Base-by-base conservation (phyloP, 495 filamentous ascomycete species). In the Hapsidospora chrysogenum region DNA sequence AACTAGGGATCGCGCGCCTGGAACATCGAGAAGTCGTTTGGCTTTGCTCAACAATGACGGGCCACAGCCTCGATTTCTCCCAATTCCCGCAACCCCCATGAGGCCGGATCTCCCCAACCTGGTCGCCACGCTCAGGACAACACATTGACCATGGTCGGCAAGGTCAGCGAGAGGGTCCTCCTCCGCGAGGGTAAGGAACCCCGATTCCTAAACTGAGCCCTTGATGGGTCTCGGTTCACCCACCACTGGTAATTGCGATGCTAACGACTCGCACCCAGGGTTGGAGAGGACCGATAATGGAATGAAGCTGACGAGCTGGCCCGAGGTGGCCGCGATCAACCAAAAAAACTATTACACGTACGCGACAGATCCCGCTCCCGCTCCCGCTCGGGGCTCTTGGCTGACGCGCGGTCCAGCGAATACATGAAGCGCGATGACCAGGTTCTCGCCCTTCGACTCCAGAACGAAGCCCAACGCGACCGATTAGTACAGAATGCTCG, bases 271-370 rank as follows among this genome's bases (percentile, higher is more conserved):
- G 13, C 13, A 26, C 36, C 7, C 19, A 93, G 89, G 89, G 40
- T 75, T 97, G 29, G 83, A 89, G 56, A 66, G 86, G 43, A 96
- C 92, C 25, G 89, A 97, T 61, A 97, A 97, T 66, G 85, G 86
- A 51, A 85, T 97, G 71, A 85, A 85, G 49, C 71, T 83, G 34
- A 85, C 85, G 17, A 87, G 68, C 56, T 97, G 89, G 89, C 92
- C 89, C 14, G 77, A 85, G 45, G 72, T 94, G 28, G 65, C 67
- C 11, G 78, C 85, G 48, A 97, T 97, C 53, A 97, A 97, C 50
- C 89, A 97, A 50, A 97, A 97, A 58, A 97, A 97, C 56, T 97
- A 97, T 57, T 97, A 97, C 48, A 97, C 89, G 84, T 94, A 36
- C 18, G 23, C 13, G n/a, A 18, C 17, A 25, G 9, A 30, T 17